A percentile compares a stretch with the other conserved stretches of the same genome.
Conservation (phyloP, 2,329 filamentous ascomycete species). For the Fusarium oligoseptatum region DNA sequence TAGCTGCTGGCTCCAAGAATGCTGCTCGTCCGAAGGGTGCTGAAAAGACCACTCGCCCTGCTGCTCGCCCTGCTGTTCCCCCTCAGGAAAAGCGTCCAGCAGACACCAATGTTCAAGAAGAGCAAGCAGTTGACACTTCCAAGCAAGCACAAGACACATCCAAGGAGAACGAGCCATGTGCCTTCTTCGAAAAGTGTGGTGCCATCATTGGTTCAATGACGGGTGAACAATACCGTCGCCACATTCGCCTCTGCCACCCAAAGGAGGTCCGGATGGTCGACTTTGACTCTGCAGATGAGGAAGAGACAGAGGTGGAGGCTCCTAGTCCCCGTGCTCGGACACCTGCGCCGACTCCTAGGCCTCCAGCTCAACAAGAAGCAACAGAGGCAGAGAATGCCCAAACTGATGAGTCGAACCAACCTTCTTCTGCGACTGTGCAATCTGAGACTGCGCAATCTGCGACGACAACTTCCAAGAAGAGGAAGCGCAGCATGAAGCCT, state of each 20-base stretch:
- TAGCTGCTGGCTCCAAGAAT: neutral
- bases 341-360: neutral
- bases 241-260: constrained; percentile 8
- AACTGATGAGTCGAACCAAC: neutral
- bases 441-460: neutral
- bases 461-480: neutral
- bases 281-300: neutral
- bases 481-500: neutral
- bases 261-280: constrained; percentile 7
- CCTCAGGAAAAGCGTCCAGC: neutral
- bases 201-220: constrained; percentile 16
- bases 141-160: no score
- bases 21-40: neutral
- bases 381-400: neutral
- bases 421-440: neutral
- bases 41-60: neutral
- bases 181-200: constrained; percentile 32
- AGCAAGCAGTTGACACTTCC: neutral
- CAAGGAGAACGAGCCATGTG: constrained; percentile 12
- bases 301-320: neutral
- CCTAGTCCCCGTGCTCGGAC: neutral
- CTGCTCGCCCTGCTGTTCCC: neutral
- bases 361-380: neutral
- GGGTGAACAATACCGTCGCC: constrained; percentile 11
- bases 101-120: neutral